phyloP scores from a whole-genome alignment of 768 basidiomycete species.

The Podaxis sp. region DNA sequence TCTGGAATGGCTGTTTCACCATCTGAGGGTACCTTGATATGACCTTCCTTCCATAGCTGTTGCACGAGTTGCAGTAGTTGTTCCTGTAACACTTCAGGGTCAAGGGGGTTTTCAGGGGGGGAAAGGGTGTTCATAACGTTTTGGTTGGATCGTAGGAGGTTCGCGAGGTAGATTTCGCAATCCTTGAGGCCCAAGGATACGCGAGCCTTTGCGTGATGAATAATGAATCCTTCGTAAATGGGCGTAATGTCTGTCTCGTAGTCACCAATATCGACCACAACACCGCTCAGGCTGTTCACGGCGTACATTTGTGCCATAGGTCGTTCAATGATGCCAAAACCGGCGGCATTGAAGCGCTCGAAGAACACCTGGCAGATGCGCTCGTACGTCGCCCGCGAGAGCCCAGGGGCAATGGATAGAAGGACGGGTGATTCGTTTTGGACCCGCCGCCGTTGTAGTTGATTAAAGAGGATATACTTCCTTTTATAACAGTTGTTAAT shows the following conservation, averaged over 20 bases:
- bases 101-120: conserved; percentile 43
- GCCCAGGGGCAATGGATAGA: conserved; percentile 61
- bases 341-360: conserved; percentile 88
- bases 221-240: conserved; percentile 67
- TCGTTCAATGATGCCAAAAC: conserved; percentile 75
- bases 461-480: conserved; percentile 80
- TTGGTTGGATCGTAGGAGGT: conserved; percentile 66
- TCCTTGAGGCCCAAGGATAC: conserved; percentile 64
- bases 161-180: conserved; percentile 73
- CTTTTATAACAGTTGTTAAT: conserved; percentile 33
- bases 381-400: conserved; percentile 66
- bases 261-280: conserved; percentile 80
- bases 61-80: conserved; percentile 61
- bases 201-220: conserved; percentile 49
- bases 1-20: conserved; percentile 65
- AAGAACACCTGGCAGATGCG: conserved; percentile 82
- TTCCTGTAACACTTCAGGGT: conserved; percentile 41
- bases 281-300: conserved; percentile 61
- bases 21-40: conserved; percentile 69
- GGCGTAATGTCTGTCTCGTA: conserved; percentile 75
- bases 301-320: conserved; percentile 84
- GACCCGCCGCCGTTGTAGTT: conserved; percentile 69
- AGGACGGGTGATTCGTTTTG: conserved; percentile 88
- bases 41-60: conserved; percentile 58
- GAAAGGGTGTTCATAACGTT: conserved; percentile 55